Evolutionary conservation across 768 basidiomycete genomes (phyloP), one percentile per base, ranked within the genome.

Genomic region (Serpula lacrymans): DNA sequence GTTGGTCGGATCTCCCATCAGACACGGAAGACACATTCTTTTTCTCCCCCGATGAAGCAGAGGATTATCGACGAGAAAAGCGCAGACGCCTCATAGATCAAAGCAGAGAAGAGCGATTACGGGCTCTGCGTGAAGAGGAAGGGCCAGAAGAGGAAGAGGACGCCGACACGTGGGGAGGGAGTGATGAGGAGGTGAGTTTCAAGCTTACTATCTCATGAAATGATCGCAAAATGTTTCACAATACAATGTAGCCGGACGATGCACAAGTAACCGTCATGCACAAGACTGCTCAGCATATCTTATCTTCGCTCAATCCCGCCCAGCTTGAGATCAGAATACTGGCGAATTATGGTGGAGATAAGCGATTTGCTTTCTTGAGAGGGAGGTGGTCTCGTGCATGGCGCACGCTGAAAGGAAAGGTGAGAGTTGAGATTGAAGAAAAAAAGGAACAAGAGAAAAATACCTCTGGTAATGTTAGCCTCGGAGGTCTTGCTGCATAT

Each of bases 271-370:
- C 75, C 3, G 69, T 93, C 9, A 92, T 96, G 80, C 62, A 66
- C 9, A 77, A 82, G 38, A 94, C 91, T 0, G 87, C 87, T 0
- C 48, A 56, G 10, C 86, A 90, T 45, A 62, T 94, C 23, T 54
- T 73, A 18, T 62, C 77, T 6, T 85, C 90, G 1, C 78, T 83
- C 2, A 91, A 93, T 52, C 76, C 88, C 12, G 77, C 82, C 0
- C 81, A 91, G 47, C 71, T 95, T 17, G 90, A 93, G 59, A 81
- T 92, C 73, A 78, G 91, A 5, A 92, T 96, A 51, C 68, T 95
- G 12, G 83, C 92, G 8, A 91, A 95, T 50, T 77, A 94, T 53
- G 84, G 88, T 0, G 65, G 70, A 10, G 90, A 95, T 57, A 65
- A 69, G 32, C 74, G 87, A 5, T 94, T 96, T 54, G 78, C 82